A percentile compares a stretch with the other conserved stretches of the same genome.
These are phyloP conservation scores for Zoysia matrella DNA, from an alignment of 202 grass and related monocot species.

Conservation along the genomic window DNA sequence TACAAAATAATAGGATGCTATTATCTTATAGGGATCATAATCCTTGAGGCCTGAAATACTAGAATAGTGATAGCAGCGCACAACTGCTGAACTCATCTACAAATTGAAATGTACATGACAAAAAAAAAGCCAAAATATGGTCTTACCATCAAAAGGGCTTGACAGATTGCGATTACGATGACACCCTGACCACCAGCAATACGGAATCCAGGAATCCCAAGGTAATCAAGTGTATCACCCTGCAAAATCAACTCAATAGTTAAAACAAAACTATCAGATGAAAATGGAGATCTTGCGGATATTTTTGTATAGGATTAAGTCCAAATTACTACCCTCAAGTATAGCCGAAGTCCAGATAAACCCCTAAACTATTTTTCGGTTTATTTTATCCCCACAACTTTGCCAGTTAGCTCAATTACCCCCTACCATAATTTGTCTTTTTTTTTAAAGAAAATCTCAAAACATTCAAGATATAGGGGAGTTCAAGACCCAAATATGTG, in stretches of 20 bases:
- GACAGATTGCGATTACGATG: conserved; percentile 89
- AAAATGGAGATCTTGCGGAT: background rate
- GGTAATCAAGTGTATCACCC: conserved; percentile 96
- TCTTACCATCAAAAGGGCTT: conserved; percentile 91
- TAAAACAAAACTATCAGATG: background rate
- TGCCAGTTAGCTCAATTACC: too few species aligned
- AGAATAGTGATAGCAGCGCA: background rate
- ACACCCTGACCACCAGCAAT: conserved; percentile 94
- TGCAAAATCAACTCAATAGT: conserved; percentile 34
- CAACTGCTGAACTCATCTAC: background rate
- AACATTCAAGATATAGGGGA: too few species aligned
- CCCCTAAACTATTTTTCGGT: too few species aligned
- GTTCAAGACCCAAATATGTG: too few species aligned
- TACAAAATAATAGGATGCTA: background rate
- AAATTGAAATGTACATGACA: background rate
- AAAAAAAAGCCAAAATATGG: background rate
- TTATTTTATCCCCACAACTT: too few species aligned
- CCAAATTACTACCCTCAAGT: too few species aligned
- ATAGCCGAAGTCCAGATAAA: too few species aligned
- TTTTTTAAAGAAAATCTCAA: too few species aligned
- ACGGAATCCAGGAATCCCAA: conserved; percentile 86
- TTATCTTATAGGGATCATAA: background rate
- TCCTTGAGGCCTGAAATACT: background rate
- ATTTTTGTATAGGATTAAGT: background rate
- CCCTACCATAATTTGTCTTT: too few species aligned